Percentiles rank a stretch among this genome's conserved stretches.
phyloP scores from a whole-genome alignment of 176 grass and related monocot genomes.

The Saccharum officinarum region DNA sequence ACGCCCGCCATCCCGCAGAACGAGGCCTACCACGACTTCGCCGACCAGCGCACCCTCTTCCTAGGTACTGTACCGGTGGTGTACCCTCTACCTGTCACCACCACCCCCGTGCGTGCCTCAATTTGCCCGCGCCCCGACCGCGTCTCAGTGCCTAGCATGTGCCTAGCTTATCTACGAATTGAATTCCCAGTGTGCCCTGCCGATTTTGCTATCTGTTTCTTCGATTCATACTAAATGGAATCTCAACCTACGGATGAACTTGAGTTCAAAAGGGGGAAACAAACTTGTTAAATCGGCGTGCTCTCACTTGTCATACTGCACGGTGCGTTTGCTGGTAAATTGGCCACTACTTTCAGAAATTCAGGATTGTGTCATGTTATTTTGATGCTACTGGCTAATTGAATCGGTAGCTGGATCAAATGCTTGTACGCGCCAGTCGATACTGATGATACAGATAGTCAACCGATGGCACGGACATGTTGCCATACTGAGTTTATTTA shows the following conservation, averaged over 20 bases:
- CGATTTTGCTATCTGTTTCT: not conserved
- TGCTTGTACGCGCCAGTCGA: not conserved
- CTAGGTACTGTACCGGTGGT: conserved; percentile 46
- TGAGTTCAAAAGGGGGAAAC: no score
- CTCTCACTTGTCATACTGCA: no score
- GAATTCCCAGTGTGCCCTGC: no score
- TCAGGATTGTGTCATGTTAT: not conserved
- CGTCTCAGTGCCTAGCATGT: no score
- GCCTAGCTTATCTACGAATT: not conserved
- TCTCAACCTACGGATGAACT: not conserved
- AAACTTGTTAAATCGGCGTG: no score
- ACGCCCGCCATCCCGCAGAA: conserved; percentile 89
- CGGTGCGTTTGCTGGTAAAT: no score
- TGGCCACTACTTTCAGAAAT: no score
- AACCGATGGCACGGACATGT: no score
- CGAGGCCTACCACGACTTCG: conserved; percentile 91
- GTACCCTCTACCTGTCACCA: not conserved
- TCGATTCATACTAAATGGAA: not conserved
- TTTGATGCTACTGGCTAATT: not conserved
- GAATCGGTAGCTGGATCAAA: not conserved
- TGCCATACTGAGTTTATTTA: not conserved
- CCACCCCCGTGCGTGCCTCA: not conserved
- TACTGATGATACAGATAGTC: not conserved
- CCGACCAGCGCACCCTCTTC: conserved; percentile 79
- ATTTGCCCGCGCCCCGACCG: no score